Base-by-base conservation (phyloP, 2,329 filamentous ascomycete genomes). In the Endothia cerciana region DNA sequence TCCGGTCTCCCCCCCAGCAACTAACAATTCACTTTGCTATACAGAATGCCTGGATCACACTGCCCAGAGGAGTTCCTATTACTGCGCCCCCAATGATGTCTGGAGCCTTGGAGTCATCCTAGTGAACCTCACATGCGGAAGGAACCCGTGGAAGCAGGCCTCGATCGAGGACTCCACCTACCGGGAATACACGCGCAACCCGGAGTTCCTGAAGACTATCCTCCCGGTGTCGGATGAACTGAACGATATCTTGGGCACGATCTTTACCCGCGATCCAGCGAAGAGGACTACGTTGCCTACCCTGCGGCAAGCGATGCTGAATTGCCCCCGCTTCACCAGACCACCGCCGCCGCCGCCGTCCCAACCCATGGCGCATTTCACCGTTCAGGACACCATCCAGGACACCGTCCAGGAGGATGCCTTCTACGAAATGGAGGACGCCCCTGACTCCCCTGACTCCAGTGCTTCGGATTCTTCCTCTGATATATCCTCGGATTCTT, bases 91-190 rank as follows among this genome's bases (percentile, higher is more conserved):
- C 65, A 99, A 98, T 81, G 95, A 99, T 79, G 89, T 98, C 72
- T 99, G 95, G 95, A 94, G 92, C 74, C 86, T 99, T n/a, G 95
- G 95, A 72, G 94, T 99, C 62, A 97, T 99, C 76, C 85, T 99
- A 68, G 93, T 99, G 73, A 99, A 99, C 82, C 85, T 99, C 71
- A 97, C 93, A 61, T 99, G 95, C 81, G 95, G 95, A 75, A 93
- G 95, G 77, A 99, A 99, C 80, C 95, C 95, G 67, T 99, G 95
- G 95, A 98, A 98, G 82, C 91, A 95, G 77, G 95, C 95, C 69
- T 97, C 93, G 15, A 83, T 88, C 72, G 93, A 97, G 77, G 95
- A 99, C 79, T 93, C 93, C 70, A 98, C 95, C 56, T 99, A 98
- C 85, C 88, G 91, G 74, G 94, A 94, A 63, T 98, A 91, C 80